phyloP scores from a whole-genome alignment of 441 rosid species.

The Codiaeum variegatum region DNA sequence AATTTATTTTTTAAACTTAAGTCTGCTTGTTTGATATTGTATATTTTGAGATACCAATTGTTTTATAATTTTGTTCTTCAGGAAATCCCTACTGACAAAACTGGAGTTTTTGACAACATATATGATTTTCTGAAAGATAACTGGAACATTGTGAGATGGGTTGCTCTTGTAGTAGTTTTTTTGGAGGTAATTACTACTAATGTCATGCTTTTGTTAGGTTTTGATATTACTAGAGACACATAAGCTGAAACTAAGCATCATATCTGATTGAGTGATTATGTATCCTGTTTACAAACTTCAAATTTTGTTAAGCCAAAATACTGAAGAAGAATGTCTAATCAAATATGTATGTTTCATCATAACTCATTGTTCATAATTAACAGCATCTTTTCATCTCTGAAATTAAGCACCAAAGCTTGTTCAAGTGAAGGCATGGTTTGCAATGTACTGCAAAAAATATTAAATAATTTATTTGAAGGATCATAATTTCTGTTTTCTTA shows the following conservation, averaged over 20 bases:
- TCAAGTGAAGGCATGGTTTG: not conserved
- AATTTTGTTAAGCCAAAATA: constrained; percentile 1
- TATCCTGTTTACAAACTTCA: not conserved
- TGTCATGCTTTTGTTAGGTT: constrained; percentile 1
- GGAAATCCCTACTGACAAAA: constrained; percentile 86
- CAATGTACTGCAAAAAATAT: not conserved
- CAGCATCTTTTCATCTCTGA: not conserved
- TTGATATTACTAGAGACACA: not conserved
- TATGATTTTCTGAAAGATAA: constrained; percentile 72
- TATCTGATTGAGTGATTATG: not conserved
- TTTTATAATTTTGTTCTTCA: constrained; percentile 27
- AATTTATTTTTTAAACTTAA: not conserved
- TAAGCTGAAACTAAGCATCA: not conserved
- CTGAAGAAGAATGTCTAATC: not conserved
- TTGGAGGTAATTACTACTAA: constrained; percentile 61
- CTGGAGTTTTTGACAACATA: constrained; percentile 74
- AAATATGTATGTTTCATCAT: not conserved
- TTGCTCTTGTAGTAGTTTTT: constrained; percentile 78
- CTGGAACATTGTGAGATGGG: constrained; percentile 87
- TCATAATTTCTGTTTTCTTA: not conserved
- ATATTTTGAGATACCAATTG: not conserved
- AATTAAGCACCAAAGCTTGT: not conserved
- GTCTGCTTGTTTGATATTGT: not conserved
- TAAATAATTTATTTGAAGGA: not conserved
- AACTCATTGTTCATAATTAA: not conserved